These are phyloP conservation scores for Fusarium musae DNA, from an alignment of 2,329 filamentous ascomycete genomes.

Conservation along the genomic window DNA sequence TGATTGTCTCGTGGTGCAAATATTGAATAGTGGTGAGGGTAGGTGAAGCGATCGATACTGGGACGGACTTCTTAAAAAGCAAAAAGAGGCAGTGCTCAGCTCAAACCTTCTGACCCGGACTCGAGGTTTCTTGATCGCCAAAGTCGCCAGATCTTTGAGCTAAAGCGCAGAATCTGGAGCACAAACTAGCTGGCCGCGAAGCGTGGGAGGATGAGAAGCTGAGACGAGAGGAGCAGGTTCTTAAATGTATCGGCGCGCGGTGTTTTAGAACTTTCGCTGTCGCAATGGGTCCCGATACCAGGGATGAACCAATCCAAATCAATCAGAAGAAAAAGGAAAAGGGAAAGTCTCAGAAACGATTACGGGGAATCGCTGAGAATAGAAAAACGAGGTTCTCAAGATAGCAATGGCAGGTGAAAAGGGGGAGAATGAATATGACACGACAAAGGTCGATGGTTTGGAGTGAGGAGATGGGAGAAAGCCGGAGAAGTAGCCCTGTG, in stretches of 20 bases:
- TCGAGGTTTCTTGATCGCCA: slow-evolving; percentile 42
- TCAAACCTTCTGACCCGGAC: slow-evolving; percentile 51
- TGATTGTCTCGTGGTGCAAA: slow-evolving; percentile 46
- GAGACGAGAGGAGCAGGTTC: slow-evolving; percentile 17
- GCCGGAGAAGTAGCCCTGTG: slow-evolving; percentile 41
- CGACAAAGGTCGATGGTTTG: slow-evolving; percentile 39
- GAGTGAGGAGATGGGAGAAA: slow-evolving; percentile 41
- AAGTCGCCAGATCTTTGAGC: slow-evolving; percentile 28
- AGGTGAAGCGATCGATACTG: slow-evolving; percentile 54
- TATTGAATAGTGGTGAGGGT: slow-evolving; percentile 48
- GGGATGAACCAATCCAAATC: slow-evolving; percentile 32
- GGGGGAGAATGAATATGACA: slow-evolving; percentile 37
- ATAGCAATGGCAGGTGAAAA: slow-evolving; percentile 31
- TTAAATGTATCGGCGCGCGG: slow-evolving; percentile 35
- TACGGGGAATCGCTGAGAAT: slow-evolving; percentile 34
- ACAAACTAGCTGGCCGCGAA: slow-evolving; percentile 35
- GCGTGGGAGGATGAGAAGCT: slow-evolving; percentile 22
- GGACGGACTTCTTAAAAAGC: slow-evolving; percentile 50
- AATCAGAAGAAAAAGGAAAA: slow-evolving; percentile 11
- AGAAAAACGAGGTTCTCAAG: slow-evolving; percentile 36
- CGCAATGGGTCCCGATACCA: slow-evolving; percentile 33
- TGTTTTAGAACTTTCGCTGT: slow-evolving; percentile 33
- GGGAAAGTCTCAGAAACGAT: slow-evolving; percentile 27
- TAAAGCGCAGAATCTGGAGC: slow-evolving; percentile 12
- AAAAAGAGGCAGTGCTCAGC: slow-evolving; percentile 53